Evolutionary conservation across 768 basidiomycete genomes (phyloP).

Genomic region (Mycena epipterygia): DNA sequence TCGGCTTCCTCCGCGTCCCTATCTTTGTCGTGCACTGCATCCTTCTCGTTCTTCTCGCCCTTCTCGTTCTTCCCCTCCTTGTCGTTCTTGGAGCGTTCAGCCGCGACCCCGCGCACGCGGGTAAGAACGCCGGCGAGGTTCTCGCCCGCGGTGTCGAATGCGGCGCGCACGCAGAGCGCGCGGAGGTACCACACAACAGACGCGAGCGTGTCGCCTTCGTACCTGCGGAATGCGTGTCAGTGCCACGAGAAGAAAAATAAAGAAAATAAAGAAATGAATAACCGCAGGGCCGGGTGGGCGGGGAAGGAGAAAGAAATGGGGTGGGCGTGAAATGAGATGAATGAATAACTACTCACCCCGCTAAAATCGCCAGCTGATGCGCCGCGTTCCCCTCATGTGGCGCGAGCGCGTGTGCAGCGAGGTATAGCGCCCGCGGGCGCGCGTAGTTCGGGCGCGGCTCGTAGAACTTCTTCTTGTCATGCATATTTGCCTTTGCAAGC

Average conservation of each 20-base stretch:
- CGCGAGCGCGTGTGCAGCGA: conserved; percentile 84
- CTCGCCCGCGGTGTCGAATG: conserved; percentile 89
- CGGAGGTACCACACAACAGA: conserved; percentile 92
- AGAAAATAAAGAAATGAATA: background rate
- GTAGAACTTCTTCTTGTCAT: conserved; percentile 68
- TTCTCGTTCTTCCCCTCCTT: background rate
- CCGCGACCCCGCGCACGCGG: conserved; percentile 60
- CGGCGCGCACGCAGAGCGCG: conserved; percentile 86
- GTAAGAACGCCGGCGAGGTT: conserved; percentile 83
- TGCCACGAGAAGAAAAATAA: background rate
- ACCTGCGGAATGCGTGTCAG: conserved; percentile 44
- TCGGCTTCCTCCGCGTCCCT: conserved; percentile 57
- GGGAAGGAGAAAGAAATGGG: background rate
- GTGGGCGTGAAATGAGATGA: too few species aligned
- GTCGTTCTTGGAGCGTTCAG: too few species aligned
- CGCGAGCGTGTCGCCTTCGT: conserved; percentile 84
- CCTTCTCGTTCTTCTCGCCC: background rate
- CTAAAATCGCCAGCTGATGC: conserved; percentile 90
- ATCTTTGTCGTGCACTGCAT: background rate
- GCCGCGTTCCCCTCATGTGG: conserved; percentile 95
- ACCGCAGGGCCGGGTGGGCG: background rate
- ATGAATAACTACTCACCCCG: conserved; percentile 24
- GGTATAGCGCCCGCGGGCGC: conserved; percentile 83
- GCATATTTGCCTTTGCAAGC: conserved; percentile 36
- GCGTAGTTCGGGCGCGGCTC: conserved; percentile 87